Base-by-base conservation (phyloP, 2,329 filamentous ascomycete genomes). In the Periconia sp. region DNA sequence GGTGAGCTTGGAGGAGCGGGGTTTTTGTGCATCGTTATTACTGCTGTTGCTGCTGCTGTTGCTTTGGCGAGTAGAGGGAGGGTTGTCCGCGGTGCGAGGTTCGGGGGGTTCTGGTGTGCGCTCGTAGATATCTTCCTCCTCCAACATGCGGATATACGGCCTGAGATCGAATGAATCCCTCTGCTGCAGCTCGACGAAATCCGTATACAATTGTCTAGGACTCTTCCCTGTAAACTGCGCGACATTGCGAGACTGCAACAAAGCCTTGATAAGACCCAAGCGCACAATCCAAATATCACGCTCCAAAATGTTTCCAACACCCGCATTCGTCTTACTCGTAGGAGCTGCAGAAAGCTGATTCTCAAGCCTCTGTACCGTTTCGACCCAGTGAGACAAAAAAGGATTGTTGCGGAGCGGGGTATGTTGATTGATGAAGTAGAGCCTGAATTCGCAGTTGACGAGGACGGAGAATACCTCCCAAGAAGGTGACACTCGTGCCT, bases 321-420 rank as follows among this genome's bases (percentile, higher is more conserved):
- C 45, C 11, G 45, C 45, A 33, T 9, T 43, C 14, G 19, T 17
- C 15, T 35, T 31, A 9, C 3, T 37, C 15, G 45, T 37, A 15
- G 41, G 15, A 11, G 11, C 33, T 5, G 33, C 13, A n/a, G 33
- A 37, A n/a, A 37, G 33, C 33, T 37, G 43, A n/a, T 30, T 41
- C 1, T 59, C 54, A 2, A 65, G 56, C 6, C 61, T 51, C 50
- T 66, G 60, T 5, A 74, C 50, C 1, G 68, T 63, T 56, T 75
- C 71, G 41, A 76, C 68, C 74, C 74, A 77, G 47, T 76, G 72
- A 5, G 67, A 64, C 18, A 77, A 61, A 54, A 74, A 76, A 1
- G 74, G 74, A 41, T 76, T 75, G 43, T 65, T 53, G 30, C 63
- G 57, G 7, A 76, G 59, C 15, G 66, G 61, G 2, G 63, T 72